Base-by-base conservation (phyloP, 139 green algal species). In the Penium margaritaceum region DNA sequence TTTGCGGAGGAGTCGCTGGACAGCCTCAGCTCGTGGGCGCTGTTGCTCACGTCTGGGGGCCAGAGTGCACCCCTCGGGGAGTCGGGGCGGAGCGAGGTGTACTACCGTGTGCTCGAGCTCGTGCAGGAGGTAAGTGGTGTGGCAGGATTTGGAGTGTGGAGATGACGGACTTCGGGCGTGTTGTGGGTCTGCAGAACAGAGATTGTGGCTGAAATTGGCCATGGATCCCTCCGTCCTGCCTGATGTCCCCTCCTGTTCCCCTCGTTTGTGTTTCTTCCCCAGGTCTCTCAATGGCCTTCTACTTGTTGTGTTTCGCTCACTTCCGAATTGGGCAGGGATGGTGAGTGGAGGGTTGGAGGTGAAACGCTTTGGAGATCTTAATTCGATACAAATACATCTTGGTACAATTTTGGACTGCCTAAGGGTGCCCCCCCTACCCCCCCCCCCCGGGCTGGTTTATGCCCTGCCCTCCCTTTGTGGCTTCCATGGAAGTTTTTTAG, bases 1-100 rank as follows among this genome's bases (percentile, higher is more conserved):
- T 75, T 75, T 69, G 39, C 32, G 30, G 67, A 75, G 33, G 67
- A 75, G 58, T 43, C 17, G 17, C 39, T 71, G 24, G 33, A 75
- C 21, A 35, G 58, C 27, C 35, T 71, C 17, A 15, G 17, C 17
- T 66, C 63, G 3, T 71, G 7, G 3, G 63, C 63, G 2, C 47
- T 71, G 17, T 19, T 71, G 34, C 15, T 60, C 32, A 21, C 30
- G 19, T 17, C 63, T 27, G 32, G 7, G 0, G 21, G 32, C 17
- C 27, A 21, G 17, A n/a, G 29, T 27, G n/a, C n/a, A n/a, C n/a
- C n/a, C n/a, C n/a, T 29, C 30, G 34, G 65, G 14, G 44, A 17
- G 0, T 17, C 24, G 1, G 32, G 55, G 0, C 27, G 21, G 6
- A 75, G 17, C 12, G 9, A 44, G 12, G 32, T 75, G 27, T 75